Base-by-base conservation (phyloP, 768 basidiomycete species). In the Leccinellum albellum region DNA sequence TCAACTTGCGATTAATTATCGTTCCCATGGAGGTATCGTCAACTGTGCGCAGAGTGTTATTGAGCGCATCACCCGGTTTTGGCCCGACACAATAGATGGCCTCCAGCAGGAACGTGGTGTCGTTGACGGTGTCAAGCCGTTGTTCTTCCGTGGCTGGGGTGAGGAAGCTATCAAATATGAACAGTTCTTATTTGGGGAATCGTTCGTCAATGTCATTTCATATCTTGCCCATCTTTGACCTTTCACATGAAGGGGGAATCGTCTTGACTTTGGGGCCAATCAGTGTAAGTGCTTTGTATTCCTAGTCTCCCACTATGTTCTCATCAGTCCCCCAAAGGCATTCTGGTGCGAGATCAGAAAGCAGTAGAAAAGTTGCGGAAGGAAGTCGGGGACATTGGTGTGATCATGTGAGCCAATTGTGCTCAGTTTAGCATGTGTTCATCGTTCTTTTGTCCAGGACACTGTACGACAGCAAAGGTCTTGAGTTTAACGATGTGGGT, bases 11-110 rank as follows among this genome's bases (percentile, higher is more conserved):
- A 72, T 79, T 50, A 90, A 90, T 63, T 89, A 87, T 61, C 80
- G 88, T 6, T 88, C 86, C 0, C 86, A 89, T 62, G 80, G 79
- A 0, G 89, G 89, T 2, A 89, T 90, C 44, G 83, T 90, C n/a
- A 76, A 84, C 47, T 87, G 85, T 61, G 88, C 88, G 0, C 80
- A 84, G 51, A 80, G 79, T 0, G 71, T 89, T 24, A 79, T 90
- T 4, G 78, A 83, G n/a, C 68, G 89, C 1, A 82, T 90, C 14
- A 78, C 73, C 15, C 64, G 61, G 9, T 85, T 85, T 55, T 89
- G 86, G 84, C 83, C 84, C 0, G 69, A 84, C 61, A 73, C 84
- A 0, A 87, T 90, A 24, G 88, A 90, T 64, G 61, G 60, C 2
- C 76, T 89, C 17, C 73, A 73, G 8, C 77, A 73, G 4, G 89